Base-by-base conservation (phyloP, 192 early-diverging fungal species). In the Radiomyces spectabilis region DNA sequence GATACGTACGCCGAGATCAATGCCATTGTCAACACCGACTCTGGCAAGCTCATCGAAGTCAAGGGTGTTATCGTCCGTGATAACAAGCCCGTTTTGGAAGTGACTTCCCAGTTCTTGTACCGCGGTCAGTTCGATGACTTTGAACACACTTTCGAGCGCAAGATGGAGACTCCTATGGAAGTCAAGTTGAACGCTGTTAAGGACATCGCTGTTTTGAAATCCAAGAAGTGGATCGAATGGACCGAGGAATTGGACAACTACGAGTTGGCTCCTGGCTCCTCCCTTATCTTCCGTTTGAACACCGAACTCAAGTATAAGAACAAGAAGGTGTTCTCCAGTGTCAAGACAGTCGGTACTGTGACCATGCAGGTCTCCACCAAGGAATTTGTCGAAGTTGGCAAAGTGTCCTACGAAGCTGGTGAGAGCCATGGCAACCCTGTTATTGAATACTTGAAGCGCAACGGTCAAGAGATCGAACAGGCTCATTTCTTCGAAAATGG, bases 21-120 rank as follows among this genome's bases (percentile, higher is more conserved):
- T 47, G 87, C 90, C 18, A 86, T 97, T 38, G 74, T 85, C 54
- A 94, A 92, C 70, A 86, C 75, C 58, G 91, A 94, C 44, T 78
- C 88, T 53, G 94, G 94, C 51, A 97, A 97, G 80, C 77, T 87
- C 60, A 85, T 94, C 41, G 85, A 89, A 62, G 92, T 97, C 73
- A 85, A 85, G 79, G 89, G 88, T 25, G 70, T 80, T 21, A 74
- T 94, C 25, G 73, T 78, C 46, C 86, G 85, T 53, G 79, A 83
- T 7, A 75, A 77, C 61, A 77, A 84, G 66, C 82, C 87, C 15
- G 73, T 94, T 22, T 78, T 94, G 61, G 91, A 95, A 74, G 84
- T 97, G 38, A 87, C 86, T 33, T 84, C 78, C 41, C 83, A 84
- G 51, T 97, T 97, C 82, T 82, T 97, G 74, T 93, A 92, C 79